Base-by-base conservation (phyloP, 352 stramenopile species). In the Pythium biforme region DNA sequence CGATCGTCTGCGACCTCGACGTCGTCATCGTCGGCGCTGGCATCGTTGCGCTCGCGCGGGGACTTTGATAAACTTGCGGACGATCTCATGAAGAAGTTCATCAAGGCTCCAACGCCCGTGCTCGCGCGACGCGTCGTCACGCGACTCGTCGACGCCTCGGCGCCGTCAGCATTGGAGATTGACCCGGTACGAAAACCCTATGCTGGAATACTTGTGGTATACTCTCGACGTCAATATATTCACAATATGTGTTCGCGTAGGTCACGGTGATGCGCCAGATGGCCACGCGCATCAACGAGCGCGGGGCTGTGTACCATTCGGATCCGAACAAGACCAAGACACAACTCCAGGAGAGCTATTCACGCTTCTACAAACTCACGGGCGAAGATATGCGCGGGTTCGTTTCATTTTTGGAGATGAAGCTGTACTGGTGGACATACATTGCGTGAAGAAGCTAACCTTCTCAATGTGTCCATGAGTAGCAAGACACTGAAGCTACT, bases 331-430 rank as follows among this genome's bases (percentile, higher is more conserved):
- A 85, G 3, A 73, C 81, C 8, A 83, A 79, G 15, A 73, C 68
- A 31, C 72, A 73, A 14, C 67, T 94, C 4, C 81, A 94, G n/a
- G 81, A 92, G 57, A 69, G 83, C 26, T 94, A 90, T 67, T 90
- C 79, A 33, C 76, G 83, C 23, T 89, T 92, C 59, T 77, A 89
- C 66, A 84, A 86, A 57, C 81, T 89, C 40, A 86, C 82, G 41
- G 81, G 84, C 51, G 68, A 89, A 27, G 77, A 91, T 59, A 88
- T 86, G 68, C 88, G 89, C 58, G 88, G 75, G 85, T 94, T 65
- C 47, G 61, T 14, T 55, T 6, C 0, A 6, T 31, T 33, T 9
- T n/a, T n/a, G n/a, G 25, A 20, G 45, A 23, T 34, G 2, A 4
- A 7, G 10, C 27, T 27, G 41, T 49, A 27, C 48, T 5, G 26